A percentile compares a stretch with the other conserved stretches of the same genome.
phyloP scores from a whole-genome alignment of 768 basidiomycete genomes.

The Flagelloscypha sp. region DNA sequence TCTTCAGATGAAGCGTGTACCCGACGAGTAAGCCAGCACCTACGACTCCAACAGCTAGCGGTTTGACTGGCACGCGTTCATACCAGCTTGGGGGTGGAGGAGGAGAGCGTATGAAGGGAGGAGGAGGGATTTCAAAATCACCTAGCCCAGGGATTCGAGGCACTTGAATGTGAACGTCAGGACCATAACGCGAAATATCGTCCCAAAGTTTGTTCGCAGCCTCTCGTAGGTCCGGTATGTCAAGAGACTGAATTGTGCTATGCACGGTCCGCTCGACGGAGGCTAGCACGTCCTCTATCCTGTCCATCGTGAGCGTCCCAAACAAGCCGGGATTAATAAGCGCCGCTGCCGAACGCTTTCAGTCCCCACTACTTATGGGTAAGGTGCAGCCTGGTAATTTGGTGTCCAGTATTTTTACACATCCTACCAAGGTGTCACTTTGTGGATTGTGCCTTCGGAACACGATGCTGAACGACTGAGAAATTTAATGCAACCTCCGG shows the following conservation, averaged over 20 bases:
- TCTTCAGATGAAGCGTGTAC: conserved; percentile 37
- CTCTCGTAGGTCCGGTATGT: no score
- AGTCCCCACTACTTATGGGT: neutral
- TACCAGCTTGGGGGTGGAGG: conserved; percentile 37
- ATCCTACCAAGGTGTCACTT: conserved; percentile 49
- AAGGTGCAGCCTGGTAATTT: neutral
- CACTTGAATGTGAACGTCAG: conserved; percentile 46
- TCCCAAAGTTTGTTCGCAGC: conserved; percentile 63
- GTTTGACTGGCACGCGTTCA: conserved; percentile 56
- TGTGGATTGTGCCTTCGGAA: conserved; percentile 65
- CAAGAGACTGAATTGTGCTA: no score
- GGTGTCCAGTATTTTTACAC: neutral
- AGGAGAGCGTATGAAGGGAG: conserved; percentile 52
- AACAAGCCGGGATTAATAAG: no score
- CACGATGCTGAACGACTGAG: conserved; percentile 35
- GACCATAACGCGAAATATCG: conserved; percentile 77
- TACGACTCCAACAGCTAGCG: conserved; percentile 44
- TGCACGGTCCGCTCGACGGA: no score
- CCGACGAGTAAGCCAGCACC: conserved; percentile 57
- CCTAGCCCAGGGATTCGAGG: conserved; percentile 56
- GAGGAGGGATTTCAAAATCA: conserved; percentile 65
- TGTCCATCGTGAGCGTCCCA: conserved; percentile 56
- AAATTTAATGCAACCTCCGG: conserved; percentile 36
- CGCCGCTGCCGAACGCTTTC: no score
- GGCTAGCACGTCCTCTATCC: conserved; percentile 64